Evolutionary conservation across 495 filamentous ascomycete genomes (phyloP), one percentile per base, ranked within the genome.

Genomic region (Corynascus novoguineensis): DNA sequence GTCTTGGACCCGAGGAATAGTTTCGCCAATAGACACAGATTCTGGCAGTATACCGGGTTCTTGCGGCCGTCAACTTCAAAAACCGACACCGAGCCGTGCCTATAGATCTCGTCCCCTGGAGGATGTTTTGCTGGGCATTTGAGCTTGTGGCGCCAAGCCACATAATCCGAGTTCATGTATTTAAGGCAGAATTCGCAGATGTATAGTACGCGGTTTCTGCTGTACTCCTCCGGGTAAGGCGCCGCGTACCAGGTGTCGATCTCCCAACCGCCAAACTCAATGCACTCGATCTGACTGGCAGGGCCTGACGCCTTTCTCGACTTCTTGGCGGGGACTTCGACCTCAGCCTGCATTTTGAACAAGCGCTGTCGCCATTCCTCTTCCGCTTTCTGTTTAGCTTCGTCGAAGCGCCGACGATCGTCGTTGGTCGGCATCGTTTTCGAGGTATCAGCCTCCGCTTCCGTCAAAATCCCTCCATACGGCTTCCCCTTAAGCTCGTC

Each of bases 181-280:
- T 97, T 97, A 45, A 98, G 77, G 68, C 93, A 98, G 70, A 97
- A 98, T 68, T 98, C 95, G 76, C 93, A 98, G 60, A 98, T 97
- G 72, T 95, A 97, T 15, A 98, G 84, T 19, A 96, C 86, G 32
- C 86, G 85, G 66, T 97, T 97, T 61, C 90, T 85, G 64, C 90
- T 97, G 74, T 97, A 98, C 71, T 98, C 93, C 69, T 97, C 93
- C 0, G 93, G 93, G 65, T 98, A 98, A 19, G 93, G 93, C 25
- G 93, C 92, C n/a, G 95, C 91, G 71, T 98, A 97, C 93, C 93
- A 97, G 22, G 92, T 97, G 71, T 98, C 95, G 63, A 98, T 97
- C 67, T 97, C 92, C 73, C 86, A 93, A 38, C 89, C 89, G 27
- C 95, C 93, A 73, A 98, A 97, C 57, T 95, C 92, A 75, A 98